phyloP scores from a whole-genome alignment of 2,329 filamentous ascomycete species.

The Penicillium digitatum region DNA sequence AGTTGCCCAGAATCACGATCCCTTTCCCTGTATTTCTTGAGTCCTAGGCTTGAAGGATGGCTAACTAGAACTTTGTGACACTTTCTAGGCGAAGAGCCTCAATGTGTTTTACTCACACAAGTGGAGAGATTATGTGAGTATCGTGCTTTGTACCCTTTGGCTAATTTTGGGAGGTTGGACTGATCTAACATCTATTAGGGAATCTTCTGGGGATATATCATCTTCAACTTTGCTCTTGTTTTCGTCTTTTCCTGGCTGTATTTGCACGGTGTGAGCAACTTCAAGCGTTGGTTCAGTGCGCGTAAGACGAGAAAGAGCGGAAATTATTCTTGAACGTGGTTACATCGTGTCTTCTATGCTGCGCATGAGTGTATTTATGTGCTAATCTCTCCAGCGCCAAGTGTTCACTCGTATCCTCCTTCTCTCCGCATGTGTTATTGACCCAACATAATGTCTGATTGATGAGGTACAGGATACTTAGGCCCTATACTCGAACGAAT shows the following conservation, averaged over 20 bases:
- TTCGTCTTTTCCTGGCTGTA: slow-evolving; percentile 55
- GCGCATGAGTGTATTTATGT: neutral
- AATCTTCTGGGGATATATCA: slow-evolving; percentile 60
- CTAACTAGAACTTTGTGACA: neutral
- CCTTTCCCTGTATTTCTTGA: neutral
- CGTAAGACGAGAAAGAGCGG: slow-evolving; percentile 26
- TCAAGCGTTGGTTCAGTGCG: slow-evolving; percentile 33
- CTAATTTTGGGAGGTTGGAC: neutral
- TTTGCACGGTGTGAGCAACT: slow-evolving; percentile 37
- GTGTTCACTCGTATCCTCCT: neutral
- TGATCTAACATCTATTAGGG: slow-evolving; percentile 34
- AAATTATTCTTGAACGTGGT: neutral
- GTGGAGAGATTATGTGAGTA: slow-evolving; percentile 59
- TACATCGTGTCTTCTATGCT: neutral
- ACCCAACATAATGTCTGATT: neutral
- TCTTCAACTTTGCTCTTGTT: slow-evolving; percentile 59
- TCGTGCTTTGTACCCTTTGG: slow-evolving; percentile 8
- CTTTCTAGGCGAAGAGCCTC: slow-evolving; percentile 44
- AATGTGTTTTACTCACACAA: slow-evolving; percentile 59
- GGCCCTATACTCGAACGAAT: neutral
- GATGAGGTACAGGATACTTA: neutral
- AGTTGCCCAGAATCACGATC: slow-evolving; percentile 11
- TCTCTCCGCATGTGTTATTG: neutral
- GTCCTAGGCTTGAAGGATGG: neutral
- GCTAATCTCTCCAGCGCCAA: neutral